Conservation (phyloP, 768 basidiomycete species). For the Tubosaeta brunneosetosa region DNA sequence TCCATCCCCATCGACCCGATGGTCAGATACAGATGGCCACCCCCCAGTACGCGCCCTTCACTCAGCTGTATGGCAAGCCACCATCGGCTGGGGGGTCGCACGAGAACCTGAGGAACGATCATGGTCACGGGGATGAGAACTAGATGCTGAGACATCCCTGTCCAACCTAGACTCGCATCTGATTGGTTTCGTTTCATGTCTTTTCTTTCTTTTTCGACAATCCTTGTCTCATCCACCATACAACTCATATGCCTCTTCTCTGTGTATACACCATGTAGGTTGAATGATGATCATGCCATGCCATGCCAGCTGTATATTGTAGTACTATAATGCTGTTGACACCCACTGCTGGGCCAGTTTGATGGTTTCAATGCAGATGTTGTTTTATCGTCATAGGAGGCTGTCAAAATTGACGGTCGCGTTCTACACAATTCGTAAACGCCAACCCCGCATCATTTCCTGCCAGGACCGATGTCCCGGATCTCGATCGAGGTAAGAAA, state of each 20-base stretch:
- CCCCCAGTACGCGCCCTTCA: conserved; percentile 37
- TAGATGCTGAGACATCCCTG: conserved; percentile 20
- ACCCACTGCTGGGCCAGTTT: conserved; percentile 22
- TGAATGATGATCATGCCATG: conserved; percentile 15
- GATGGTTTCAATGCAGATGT: conserved; percentile 18
- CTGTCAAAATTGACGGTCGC: background rate
- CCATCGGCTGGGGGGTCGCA: conserved; percentile 32
- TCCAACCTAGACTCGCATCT: conserved; percentile 15
- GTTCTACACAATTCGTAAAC: conserved; percentile 7
- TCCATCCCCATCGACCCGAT: conserved; percentile 40
- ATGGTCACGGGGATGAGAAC: conserved; percentile 29
- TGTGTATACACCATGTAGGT: conserved; percentile 29
- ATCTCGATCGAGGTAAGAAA: conserved; percentile 25
- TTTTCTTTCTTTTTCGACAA: background rate
- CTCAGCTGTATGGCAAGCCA: conserved; percentile 37
- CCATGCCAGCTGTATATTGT: conserved; percentile 27
- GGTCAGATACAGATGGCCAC: conserved; percentile 33
- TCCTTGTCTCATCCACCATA: conserved; percentile 11
- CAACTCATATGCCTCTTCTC: conserved; percentile 14
- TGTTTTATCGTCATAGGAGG: conserved; percentile 2
- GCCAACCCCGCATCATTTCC: conserved; percentile 24
- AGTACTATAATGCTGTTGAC: conserved; percentile 26
- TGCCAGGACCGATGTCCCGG: conserved; percentile 21
- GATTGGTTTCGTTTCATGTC: conserved; percentile 6
- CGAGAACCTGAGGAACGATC: conserved; percentile 27